Base-by-base conservation (phyloP, 169 alveolate species). In the Plasmodium coatneyi region DNA sequence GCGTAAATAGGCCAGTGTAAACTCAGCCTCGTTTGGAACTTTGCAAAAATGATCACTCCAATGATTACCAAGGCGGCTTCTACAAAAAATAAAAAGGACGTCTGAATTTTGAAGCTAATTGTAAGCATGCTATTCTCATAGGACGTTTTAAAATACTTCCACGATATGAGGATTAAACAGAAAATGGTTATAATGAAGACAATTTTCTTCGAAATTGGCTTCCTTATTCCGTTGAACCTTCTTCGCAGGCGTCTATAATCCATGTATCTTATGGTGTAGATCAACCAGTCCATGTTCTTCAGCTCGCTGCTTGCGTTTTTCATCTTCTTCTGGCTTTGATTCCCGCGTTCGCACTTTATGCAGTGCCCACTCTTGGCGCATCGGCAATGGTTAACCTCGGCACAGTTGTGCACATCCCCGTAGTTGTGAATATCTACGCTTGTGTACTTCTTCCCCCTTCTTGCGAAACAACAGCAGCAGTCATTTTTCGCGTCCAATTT, bases 211-310 rank as follows among this genome's bases (percentile, higher is more conserved):
- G 98, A 97, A 12, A 92, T 39, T 7, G 97, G 97, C 49, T 95
- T 96, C 36, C 98, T 81, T 19, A 96, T 97, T 49, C 98, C 98
- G 82, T 95, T 93, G 52, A 96, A 95, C 60, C 98, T 95, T 25
- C 98, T 83, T 80, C 96, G 46, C 32, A 96, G 74, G 36, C 98
- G 66, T n/a, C 98, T 84, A 74, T 96, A 96, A 81, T 96, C 98
- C 98, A 96, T 96, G 39, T 95, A 96, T 16, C 93, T 46, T 32
- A 96, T 92, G 5, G 97, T 96, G 52, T 89, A 89, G 30, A 89
- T 89, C 39, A 89, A 19, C 94, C 94, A 89, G 22, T 89, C 94
- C 79, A 89, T 89, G 46, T 89, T 89, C 46, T 89, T 89, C 82
- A 89, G 34, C 34, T 89, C 94, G n/a, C 43, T 86, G 16, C 86